These are phyloP conservation scores for Linnemannia elongata DNA, from an alignment of 192 early-diverging fungal genomes.

Conservation along the genomic window DNA sequence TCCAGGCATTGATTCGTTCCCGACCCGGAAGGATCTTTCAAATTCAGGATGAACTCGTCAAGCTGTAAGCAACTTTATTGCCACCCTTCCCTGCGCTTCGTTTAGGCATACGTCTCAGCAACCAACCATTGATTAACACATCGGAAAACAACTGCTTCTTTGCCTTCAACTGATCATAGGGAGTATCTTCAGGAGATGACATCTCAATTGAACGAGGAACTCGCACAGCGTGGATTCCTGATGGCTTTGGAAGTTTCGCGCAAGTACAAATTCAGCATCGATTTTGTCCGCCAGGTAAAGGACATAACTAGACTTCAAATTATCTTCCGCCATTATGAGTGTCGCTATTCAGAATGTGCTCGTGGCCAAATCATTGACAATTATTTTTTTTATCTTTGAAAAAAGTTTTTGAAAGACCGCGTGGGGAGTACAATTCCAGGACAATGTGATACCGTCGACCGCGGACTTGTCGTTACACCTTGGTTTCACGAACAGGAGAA, in stretches of 20 bases:
- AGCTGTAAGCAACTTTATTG: slow-evolving; percentile 1
- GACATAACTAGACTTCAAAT: background rate
- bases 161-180: background rate
- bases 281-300: slow-evolving; percentile 44
- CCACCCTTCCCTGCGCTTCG: background rate
- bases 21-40: slow-evolving; percentile 17
- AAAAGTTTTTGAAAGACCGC: slow-evolving; percentile 44
- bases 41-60: slow-evolving; percentile 43
- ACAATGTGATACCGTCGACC: slow-evolving; percentile 44
- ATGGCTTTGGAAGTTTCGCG: slow-evolving; percentile 17
- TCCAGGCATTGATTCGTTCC: slow-evolving; percentile 21
- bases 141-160: background rate
- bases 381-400: background rate
- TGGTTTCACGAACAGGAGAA: slow-evolving; percentile 38
- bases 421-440: slow-evolving; percentile 36
- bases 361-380: background rate
- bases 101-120: background rate
- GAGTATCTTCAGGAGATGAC: slow-evolving; percentile 34
- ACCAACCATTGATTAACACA: background rate
- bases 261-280: slow-evolving; percentile 37
- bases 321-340: background rate
- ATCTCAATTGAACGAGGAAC: slow-evolving; percentile 23
- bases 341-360: background rate
- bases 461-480: slow-evolving; percentile 29
- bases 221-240: slow-evolving; percentile 20